Evolutionary conservation across 2,329 filamentous ascomycete genomes (phyloP), one percentile per base, ranked within the genome.

Genomic region (Aureobasidium lini): DNA sequence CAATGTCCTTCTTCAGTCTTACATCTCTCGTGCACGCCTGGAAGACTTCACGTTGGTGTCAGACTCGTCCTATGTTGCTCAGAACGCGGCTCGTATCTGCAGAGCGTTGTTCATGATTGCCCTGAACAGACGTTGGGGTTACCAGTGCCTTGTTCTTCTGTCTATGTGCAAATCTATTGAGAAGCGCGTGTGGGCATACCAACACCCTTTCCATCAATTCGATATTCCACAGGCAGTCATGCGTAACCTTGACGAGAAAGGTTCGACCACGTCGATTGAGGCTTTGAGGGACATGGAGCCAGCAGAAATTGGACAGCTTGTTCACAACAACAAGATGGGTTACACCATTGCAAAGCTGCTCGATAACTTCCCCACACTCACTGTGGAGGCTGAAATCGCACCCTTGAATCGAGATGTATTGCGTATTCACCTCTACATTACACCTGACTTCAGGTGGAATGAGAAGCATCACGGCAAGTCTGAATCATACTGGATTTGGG

Each of bases 401-500:
- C 95, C 95, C 1, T 77, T 99, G 36, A 99, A 99, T 68, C 83
- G 94, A 48, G 92, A 99, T 69, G 93, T 99, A 0, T 78, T 99
- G 62, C 85, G 93, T n/a, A 91, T 99, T 68, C 87, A 88, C 68
- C 82, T 99, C 0, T 89, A 81, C 66, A 81, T 99, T 16, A 90
- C 87, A 1, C 90, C 94, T 0, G 92, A 97, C 54, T 99, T 99
- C 70, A 80, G 80, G 39, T 99, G 94, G 94, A 95, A 96, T 66
- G 93, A 97, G 65, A 86, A 89, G 48, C 84, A 96, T 61, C 92
- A 99, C 69, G 95, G 95, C 16, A 90, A 86, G 2, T 96, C 93
- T 0, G 94, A 99, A 69, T 93, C 93, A 4, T 99, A 95, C 75
- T 99, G 95, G 83, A 88, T 99, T 60, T 99, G 94, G 95, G 93